These are phyloP conservation scores for Eruca vesicaria DNA, from an alignment of 441 rosid species.

Conservation along the genomic window DNA sequence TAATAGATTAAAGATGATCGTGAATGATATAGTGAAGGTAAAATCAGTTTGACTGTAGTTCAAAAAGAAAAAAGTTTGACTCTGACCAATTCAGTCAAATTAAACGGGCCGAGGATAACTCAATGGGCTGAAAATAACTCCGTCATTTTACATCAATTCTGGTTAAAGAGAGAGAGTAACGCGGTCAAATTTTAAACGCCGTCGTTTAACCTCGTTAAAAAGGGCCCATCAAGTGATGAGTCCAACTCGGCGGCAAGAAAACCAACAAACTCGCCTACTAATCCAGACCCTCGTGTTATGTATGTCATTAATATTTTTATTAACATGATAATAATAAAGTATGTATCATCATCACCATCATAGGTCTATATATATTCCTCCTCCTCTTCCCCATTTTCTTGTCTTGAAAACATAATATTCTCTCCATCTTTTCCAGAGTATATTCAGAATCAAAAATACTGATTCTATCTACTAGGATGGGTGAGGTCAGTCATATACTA, in stretches of 20 bases:
- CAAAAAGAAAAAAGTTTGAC: not conserved
- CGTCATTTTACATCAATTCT: not conserved
- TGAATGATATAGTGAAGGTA: not conserved
- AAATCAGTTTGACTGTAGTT: not conserved
- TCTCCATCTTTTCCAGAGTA: not conserved
- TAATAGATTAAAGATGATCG: not conserved
- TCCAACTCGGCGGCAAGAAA: slow-evolving; percentile 30
- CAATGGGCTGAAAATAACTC: not conserved
- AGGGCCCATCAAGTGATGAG: slow-evolving; percentile 24
- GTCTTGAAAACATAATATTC: slow-evolving; percentile 32
- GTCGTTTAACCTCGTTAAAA: slow-evolving; percentile 20
- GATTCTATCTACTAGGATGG: slow-evolving; percentile 44
- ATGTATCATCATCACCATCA: not conserved
- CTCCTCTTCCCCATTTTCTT: not conserved
- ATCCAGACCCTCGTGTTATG: slow-evolving; percentile 26
- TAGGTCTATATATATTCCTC: slow-evolving; percentile 42
- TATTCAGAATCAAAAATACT: slow-evolving; percentile 17
- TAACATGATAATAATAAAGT: not conserved
- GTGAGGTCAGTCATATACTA: slow-evolving; percentile 53
- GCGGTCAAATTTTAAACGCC: not conserved
- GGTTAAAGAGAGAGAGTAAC: not conserved
- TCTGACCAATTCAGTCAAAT: not conserved
- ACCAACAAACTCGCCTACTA: not conserved
- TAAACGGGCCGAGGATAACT: not conserved
- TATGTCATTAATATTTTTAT: not conserved